These are phyloP conservation scores for Claviceps purpurea DNA, from an alignment of 2,329 filamentous ascomycete genomes.

Conservation along the genomic window DNA sequence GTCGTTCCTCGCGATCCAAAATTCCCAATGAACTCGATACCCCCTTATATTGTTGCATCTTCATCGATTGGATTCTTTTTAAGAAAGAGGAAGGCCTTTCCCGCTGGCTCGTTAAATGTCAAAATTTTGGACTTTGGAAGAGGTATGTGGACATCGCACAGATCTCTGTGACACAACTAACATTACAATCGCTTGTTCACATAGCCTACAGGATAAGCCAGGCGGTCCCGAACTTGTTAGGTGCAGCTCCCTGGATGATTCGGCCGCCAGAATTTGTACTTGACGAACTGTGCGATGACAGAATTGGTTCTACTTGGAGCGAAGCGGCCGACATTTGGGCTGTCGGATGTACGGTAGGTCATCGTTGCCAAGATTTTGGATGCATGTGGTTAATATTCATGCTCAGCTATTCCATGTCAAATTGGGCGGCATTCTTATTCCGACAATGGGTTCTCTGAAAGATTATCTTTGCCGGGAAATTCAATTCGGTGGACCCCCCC, in stretches of 20 bases:
- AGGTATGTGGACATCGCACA: neutral
- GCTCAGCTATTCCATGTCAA: neutral
- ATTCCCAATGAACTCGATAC: neutral
- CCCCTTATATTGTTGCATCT: neutral
- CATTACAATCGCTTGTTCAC: neutral
- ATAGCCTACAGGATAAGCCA: neutral
- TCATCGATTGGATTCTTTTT: neutral
- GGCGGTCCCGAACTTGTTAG: too few relatives aligned
- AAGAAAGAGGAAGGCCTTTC: neutral
- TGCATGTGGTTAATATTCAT: neutral
- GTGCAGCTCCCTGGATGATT: too few relatives aligned
- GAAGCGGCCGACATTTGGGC: too few relatives aligned
- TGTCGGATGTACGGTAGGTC: neutral
- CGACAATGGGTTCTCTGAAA: too few relatives aligned
- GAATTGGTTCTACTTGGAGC: too few relatives aligned
- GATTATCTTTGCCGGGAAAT: too few relatives aligned
- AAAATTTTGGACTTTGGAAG: constrained; percentile 2
- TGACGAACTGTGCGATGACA: too few relatives aligned
- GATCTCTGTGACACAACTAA: neutral
- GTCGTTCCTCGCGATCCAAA: neutral
- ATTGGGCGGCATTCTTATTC: neutral
- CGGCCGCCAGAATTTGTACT: too few relatives aligned
- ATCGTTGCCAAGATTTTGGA: neutral
- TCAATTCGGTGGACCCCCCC: too few relatives aligned
- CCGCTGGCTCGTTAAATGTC: neutral